phyloP scores from a whole-genome alignment of 192 early-diverging fungal genomes.

The Gorgonomyces haynaldii region DNA sequence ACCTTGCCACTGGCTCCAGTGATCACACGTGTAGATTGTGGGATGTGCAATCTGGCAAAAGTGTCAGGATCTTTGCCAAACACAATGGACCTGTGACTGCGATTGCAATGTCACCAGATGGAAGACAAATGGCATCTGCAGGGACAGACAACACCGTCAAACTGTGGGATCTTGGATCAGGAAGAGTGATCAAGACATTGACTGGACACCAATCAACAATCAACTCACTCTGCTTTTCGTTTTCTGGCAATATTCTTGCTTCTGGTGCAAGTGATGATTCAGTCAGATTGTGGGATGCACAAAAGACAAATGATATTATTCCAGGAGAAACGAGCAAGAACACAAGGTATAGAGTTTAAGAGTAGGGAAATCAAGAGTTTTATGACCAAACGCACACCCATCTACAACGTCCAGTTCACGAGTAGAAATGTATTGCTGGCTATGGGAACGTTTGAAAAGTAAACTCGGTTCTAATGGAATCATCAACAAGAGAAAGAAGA shows the following conservation, averaged over 20 bases:
- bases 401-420: constrained; percentile 75
- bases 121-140: constrained; percentile 77
- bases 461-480: too few relatives aligned
- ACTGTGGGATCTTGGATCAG: constrained; percentile 87
- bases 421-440: constrained; percentile 76
- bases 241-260: constrained; percentile 65
- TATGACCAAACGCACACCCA: constrained; percentile 84
- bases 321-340: constrained; percentile 5
- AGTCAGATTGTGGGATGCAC: constrained; percentile 82
- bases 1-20: constrained; percentile 82
- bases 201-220: constrained; percentile 73
- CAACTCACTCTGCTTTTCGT: constrained; percentile 77
- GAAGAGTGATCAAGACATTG: constrained; percentile 70
- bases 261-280: constrained; percentile 81
- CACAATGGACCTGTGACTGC: constrained; percentile 73
- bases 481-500: too few relatives aligned
- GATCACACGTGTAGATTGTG: constrained; percentile 83
- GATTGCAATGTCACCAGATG: constrained; percentile 86
- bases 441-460: constrained; percentile 55
- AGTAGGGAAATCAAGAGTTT: constrained; percentile 61
- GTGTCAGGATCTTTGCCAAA: constrained; percentile 81
- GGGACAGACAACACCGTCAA: constrained; percentile 69
- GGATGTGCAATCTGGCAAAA: constrained; percentile 83
- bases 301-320: constrained; percentile 34
- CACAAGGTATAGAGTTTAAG: constrained; percentile 9